phyloP scores from a whole-genome alignment of 352 stramenopile genomes.

The Pseudoperonospora humuli region DNA sequence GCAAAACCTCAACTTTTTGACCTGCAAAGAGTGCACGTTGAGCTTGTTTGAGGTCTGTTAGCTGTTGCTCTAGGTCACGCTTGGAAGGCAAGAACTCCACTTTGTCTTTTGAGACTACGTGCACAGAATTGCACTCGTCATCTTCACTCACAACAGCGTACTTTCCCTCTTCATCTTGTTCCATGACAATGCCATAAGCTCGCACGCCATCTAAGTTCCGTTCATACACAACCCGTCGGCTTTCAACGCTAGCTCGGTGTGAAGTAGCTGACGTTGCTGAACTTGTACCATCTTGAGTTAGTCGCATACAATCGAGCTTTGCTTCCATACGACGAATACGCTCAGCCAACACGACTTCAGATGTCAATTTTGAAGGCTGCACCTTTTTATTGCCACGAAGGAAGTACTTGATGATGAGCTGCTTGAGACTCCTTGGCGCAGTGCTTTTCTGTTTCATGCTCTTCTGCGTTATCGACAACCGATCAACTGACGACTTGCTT shows the following conservation, averaged over 20 bases:
- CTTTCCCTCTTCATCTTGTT: conserved; percentile 32
- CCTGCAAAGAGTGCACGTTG: conserved; percentile 50
- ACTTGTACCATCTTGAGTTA: conserved; percentile 10
- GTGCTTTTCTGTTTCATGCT: conserved; percentile 40
- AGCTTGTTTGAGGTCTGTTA: conserved; percentile 32
- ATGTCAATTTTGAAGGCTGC: conserved; percentile 30
- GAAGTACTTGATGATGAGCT: conserved; percentile 55
- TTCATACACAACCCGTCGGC: conserved; percentile 44
- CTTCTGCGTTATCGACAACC: conserved; percentile 44
- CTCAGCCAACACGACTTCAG: conserved; percentile 21
- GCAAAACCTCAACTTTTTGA: conserved; percentile 59
- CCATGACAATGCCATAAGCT: conserved; percentile 50
- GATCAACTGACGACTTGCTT: conserved; percentile 55
- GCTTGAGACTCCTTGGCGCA: conserved; percentile 50
- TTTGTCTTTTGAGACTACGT: conserved; percentile 34
- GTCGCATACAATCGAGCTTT: conserved; percentile 23
- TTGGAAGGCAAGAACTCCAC: conserved; percentile 57
- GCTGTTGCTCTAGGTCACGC: conserved; percentile 46
- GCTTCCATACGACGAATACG: conserved; percentile 31
- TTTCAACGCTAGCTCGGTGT: conserved; percentile 3
- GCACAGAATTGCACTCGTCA: conserved; percentile 50
- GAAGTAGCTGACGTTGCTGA: neutral
- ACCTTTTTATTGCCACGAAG: conserved; percentile 64
- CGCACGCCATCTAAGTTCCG: conserved; percentile 30
- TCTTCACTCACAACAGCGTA: conserved; percentile 52